Base-by-base conservation (phyloP, 2,329 filamentous ascomycete genomes). In the Fusarium mangiferae region DNA sequence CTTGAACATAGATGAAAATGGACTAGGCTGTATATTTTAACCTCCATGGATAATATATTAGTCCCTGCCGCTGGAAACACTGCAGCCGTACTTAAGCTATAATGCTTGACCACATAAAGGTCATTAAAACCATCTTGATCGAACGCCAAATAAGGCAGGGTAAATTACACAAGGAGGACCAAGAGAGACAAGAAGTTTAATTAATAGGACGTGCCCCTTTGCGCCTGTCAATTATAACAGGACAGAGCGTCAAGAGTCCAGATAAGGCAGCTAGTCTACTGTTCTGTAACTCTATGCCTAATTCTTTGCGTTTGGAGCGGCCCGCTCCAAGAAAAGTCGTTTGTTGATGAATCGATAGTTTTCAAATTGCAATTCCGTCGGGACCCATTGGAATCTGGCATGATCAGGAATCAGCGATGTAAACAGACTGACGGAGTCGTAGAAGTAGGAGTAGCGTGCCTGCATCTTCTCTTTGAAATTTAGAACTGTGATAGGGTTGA, bases 31-130 rank as follows among this genome's bases (percentile, higher is more conserved):
- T 30, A 30, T 30, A 30, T 12, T 30, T 30, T 12, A 30, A 12
- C 30, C 30, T 30, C 30, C 4, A 30, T 30, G 30, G 10, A 30
- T 30, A 30, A 30, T 30, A 12, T 1, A 30, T 11, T 4, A 30
- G 30, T 12, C 30, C 30, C 30, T 30, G 30, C 11, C 12, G 4
- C 30, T 3, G 11, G 28, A 30, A 11, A 8, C 10, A 30, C 30
- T 30, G 30, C 30, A 12, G 30, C 4, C 11, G 30, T 30, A 3
- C 30, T 4, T 30, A 3, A 30, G 9, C 30, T 4, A 30, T 30
- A 30, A 12, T 30, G 30, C 30, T 30, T 30, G 4, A 30, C 1
- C 30, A 3, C 30, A 12, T 1, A 0, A 30, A 30, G 30, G 1
- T 30, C 30, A 30, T 30, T 9, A 20, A 36, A 39, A 8, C 39